Evolutionary conservation across 129 eudicot species (phyloP), one percentile per base, ranked within the genome.

Genomic region (Helianthus tuberosus): DNA sequence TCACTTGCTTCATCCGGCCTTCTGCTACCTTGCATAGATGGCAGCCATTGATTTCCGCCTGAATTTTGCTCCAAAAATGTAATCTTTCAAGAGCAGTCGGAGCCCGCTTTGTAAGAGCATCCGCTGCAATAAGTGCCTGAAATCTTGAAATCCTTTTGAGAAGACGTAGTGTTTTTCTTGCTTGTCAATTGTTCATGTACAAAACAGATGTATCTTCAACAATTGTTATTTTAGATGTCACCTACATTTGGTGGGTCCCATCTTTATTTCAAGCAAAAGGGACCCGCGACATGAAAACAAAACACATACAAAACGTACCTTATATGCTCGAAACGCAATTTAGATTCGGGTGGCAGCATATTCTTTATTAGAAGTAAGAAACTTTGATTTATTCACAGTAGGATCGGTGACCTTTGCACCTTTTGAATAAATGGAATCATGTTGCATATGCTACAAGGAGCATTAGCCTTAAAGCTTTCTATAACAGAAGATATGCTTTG

Each of bases 51-150:
- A 86, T 73, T 64, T 86, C 83, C 3, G 81, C 68, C 58, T 86
- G 90, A 8, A 83, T 79, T 66, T 75, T 86, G 76, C 90, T 86
- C 90, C 90, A 82, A 46, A 73, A 68, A 73, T 86, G 90, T 67
- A 86, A 76, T 25, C 75, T 82, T 58, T 69, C 71, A 27, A 82
- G 79, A 63, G 85, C 73, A 8, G 72, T 67, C 27, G 80, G 48
- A 64, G 84, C 67, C 69, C 79, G 90, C 58, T 72, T 86, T 2
- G 74, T 52, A 20, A 76, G 69, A 72, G 47, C 55, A 61, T 62
- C 69, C 49, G 60, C 69, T 2, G 43, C 69, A 6, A 75, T 71
- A 38, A 55, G 29, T 15, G 84, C 84, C 57, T 78, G 73, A 66
- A 80, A 79, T 77, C 81, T 82, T 6, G 69, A 80, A 6, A 67